Evolutionary conservation across 2,329 filamentous ascomycete species (phyloP).

Genomic region (Metarhizium anisopliae): DNA sequence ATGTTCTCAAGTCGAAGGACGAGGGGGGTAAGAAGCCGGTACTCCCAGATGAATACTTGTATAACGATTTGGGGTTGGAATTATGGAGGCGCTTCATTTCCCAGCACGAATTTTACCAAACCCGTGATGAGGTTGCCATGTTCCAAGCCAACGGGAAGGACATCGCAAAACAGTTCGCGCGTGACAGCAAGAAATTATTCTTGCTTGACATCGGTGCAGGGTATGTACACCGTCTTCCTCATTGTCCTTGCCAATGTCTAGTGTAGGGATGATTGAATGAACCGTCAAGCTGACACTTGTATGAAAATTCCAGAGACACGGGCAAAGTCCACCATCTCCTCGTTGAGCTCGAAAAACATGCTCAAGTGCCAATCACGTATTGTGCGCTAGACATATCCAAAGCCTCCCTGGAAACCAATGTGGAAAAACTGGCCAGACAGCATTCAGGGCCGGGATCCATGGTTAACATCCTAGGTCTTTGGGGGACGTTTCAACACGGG

Average conservation of each 20-base stretch:
- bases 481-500: slow-evolving; percentile 30
- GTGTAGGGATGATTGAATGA: background rate
- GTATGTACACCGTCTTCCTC: slow-evolving; percentile 18
- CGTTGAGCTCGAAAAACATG: slow-evolving; percentile 21
- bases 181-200: slow-evolving; percentile 18
- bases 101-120: slow-evolving; percentile 30
- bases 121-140: slow-evolving; percentile 28
- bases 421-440: slow-evolving; percentile 20
- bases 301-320: slow-evolving; percentile 22
- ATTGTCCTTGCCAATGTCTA: background rate
- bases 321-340: slow-evolving; percentile 30
- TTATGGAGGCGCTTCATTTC: slow-evolving; percentile 34
- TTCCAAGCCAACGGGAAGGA: slow-evolving; percentile 26
- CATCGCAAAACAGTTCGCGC: slow-evolving; percentile 20
- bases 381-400: slow-evolving; percentile 32
- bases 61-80: slow-evolving; percentile 26
- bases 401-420: slow-evolving; percentile 24
- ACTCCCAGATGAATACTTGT: slow-evolving; percentile 31
- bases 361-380: slow-evolving; percentile 21
- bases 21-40: slow-evolving; percentile 16
- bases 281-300: background rate
- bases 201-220: slow-evolving; percentile 28
- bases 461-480: slow-evolving; percentile 28
- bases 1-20: slow-evolving; percentile 16
- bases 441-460: slow-evolving; percentile 17